Evolutionary conservation across 139 green algal species (phyloP), one percentile per base, ranked within the genome.

Genomic region (Coccomyxa sp.): DNA sequence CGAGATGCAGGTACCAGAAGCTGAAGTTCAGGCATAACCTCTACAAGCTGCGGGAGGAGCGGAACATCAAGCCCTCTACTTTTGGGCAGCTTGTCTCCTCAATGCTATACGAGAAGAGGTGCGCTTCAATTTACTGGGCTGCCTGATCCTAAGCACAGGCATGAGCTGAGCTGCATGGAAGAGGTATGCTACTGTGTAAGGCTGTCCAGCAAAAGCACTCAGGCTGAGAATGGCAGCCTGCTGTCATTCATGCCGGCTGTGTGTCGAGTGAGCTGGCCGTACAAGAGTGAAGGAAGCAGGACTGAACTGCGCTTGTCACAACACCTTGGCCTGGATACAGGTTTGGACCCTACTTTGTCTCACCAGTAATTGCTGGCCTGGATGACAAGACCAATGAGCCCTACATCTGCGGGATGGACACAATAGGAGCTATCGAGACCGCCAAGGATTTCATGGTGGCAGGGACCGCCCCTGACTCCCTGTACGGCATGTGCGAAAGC

Each of bases 21-120:
- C 93, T 99, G 35, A 55, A 84, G 16, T 99, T 99, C 86, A 90
- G 89, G 75, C 94, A 99, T 89, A 99, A 99, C 76, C 74, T 99
- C 76, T 99, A 99, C 89, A 95, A 97, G 76, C 85, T 99, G 36
- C 79, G 96, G 14, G 97, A 99, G 85, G 96, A 99, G 85, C 90
- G 97, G 1, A 87, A 97, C 76, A 99, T 99, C 88, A 93, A 91
- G 84, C 96, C 96, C 33, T 88, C 90, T 9, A 97, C 94, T 2
- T 99, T 99, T 85, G 91, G 80, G 1, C 85, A 95, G 78, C 79
- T 99, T 58, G 88, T 99, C 12, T 98, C 93, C 7, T 90, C 91
- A 39, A 94, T 92, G 55, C 84, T 99, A 29, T 99, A 99, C 81
- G 94, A 99, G 89, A 94, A 95, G 71, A 87, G 95, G 72, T 84